A percentile compares a stretch with the other conserved stretches of the same genome.
These are phyloP conservation scores for Ascosphaera apis DNA, from an alignment of 2,329 filamentous ascomycete species.

Conservation along the genomic window DNA sequence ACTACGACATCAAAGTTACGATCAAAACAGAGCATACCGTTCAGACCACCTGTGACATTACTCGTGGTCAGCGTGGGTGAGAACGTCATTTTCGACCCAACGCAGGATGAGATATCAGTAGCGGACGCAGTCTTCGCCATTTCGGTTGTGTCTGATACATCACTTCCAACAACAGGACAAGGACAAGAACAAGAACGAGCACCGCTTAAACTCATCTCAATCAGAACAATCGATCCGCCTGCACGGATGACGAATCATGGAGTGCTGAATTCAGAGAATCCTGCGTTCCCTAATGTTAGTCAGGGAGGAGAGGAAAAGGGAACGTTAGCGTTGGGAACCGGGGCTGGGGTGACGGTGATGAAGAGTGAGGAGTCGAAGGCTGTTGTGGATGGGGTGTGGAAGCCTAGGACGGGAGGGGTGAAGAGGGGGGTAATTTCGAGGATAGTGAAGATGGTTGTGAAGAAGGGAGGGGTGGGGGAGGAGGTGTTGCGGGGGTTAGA, in stretches of 20 bases:
- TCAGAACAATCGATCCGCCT: slow-evolving; percentile 52
- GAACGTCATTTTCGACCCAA: slow-evolving; percentile 87
- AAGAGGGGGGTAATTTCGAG: slow-evolving; percentile 48
- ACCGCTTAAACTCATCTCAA: slow-evolving; percentile 36
- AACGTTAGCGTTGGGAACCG: slow-evolving; percentile 16
- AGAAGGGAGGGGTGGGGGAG: slow-evolving; percentile 57
- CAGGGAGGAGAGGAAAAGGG: slow-evolving; percentile 12
- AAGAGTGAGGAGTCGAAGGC: slow-evolving; percentile 28
- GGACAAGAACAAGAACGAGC: slow-evolving; percentile 12
- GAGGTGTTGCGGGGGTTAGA: slow-evolving; percentile 69
- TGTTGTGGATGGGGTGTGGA: slow-evolving; percentile 47
- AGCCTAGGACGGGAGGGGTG: slow-evolving; percentile 59
- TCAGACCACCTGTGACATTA: slow-evolving; percentile 64
- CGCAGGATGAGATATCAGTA: slow-evolving; percentile 74
- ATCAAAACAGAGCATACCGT: slow-evolving; percentile 10
- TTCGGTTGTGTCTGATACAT: slow-evolving; percentile 33
- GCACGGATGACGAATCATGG: slow-evolving; percentile 50
- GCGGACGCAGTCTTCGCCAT: slow-evolving; percentile 76
- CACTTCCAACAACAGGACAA: slow-evolving; percentile 15
- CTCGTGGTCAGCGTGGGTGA: slow-evolving; percentile 68
- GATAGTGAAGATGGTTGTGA: slow-evolving; percentile 55
- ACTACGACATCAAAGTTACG: slow-evolving; percentile 7
- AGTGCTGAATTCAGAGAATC: slow-evolving; percentile 40
- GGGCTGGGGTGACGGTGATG: slow-evolving; percentile 23
- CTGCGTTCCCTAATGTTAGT: slow-evolving; percentile 23